A percentile compares a stretch with the other conserved stretches of the same genome.
Evolutionary conservation across 2,329 filamentous ascomycete genomes (phyloP).

Genomic region (Parafenestella ontariensis): DNA sequence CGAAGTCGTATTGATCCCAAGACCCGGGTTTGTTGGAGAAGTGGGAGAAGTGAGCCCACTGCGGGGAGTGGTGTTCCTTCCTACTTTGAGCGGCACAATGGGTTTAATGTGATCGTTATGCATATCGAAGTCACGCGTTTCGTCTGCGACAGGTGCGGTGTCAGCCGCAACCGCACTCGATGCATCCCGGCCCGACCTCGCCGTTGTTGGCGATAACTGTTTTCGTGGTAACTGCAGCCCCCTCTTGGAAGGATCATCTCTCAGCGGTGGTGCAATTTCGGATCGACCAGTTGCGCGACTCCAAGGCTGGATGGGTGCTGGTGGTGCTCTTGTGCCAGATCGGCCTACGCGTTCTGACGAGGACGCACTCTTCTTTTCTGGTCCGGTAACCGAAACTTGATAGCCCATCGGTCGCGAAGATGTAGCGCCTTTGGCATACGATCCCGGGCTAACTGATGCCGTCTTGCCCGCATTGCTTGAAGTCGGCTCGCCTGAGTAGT

Average conservation of each 20-base stretch:
- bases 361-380: slow-evolving; percentile 40
- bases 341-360: slow-evolving; percentile 38
- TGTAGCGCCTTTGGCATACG: slow-evolving; percentile 31
- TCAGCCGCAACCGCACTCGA: slow-evolving; percentile 42
- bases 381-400: slow-evolving; percentile 42
- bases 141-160: slow-evolving; percentile 39
- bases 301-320: slow-evolving; percentile 64
- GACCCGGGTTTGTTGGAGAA: slow-evolving; percentile 31
- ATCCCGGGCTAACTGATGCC: slow-evolving; percentile 63
- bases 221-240: slow-evolving; percentile 60
- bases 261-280: slow-evolving; percentile 68
- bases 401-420: slow-evolving; percentile 38
- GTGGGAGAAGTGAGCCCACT: slow-evolving; percentile 41
- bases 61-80: slow-evolving; percentile 45
- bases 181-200: slow-evolving; percentile 20
- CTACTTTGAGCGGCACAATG: slow-evolving; percentile 52
- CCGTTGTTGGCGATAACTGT: slow-evolving; percentile 27
- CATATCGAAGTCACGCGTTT: slow-evolving; percentile 25
- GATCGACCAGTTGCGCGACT: slow-evolving; percentile 75
- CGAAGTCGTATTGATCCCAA: slow-evolving; percentile 32
- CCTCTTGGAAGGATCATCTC: slow-evolving; percentile 64
- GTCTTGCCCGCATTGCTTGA: slow-evolving; percentile 60
- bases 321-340: slow-evolving; percentile 31
- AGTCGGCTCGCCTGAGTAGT: slow-evolving; percentile 70
- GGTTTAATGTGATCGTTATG: slow-evolving; percentile 53